Conservation (phyloP, 257 asterid species). For the Galeopsis tetrahit region DNA sequence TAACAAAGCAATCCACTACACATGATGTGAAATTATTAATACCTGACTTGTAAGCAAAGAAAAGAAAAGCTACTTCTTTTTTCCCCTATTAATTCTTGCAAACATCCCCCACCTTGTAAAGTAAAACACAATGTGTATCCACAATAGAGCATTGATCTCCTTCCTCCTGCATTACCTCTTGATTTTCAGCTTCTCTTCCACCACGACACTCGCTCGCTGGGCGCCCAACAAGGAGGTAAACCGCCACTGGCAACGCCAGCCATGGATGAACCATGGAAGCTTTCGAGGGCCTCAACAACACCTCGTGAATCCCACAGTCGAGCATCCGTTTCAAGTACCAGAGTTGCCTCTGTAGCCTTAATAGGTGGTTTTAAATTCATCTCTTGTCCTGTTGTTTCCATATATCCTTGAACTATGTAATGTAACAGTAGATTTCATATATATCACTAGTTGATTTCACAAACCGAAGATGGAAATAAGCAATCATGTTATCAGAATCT, state of each 20-base stretch:
- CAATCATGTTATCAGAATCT: conserved; percentile 3
- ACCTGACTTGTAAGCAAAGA: conserved; percentile 17
- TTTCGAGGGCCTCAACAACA: background rate
- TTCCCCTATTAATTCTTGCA: background rate
- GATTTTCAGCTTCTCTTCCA: conserved; percentile 12
- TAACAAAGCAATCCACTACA: background rate
- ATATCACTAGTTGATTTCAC: background rate
- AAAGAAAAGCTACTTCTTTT: background rate
- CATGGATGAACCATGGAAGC: conserved; percentile 13
- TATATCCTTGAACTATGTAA: background rate
- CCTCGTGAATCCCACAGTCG: background rate
- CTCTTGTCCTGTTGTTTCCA: background rate
- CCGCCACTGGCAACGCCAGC: background rate
- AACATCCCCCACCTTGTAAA: background rate
- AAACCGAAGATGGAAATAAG: background rate
- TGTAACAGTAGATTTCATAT: background rate
- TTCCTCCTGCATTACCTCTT: background rate
- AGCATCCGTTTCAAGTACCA: conserved; percentile 1
- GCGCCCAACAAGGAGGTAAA: background rate
- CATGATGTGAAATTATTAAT: conserved; percentile 19
- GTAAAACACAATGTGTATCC: background rate
- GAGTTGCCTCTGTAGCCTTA: background rate
- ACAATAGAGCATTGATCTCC: background rate
- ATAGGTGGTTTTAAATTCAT: background rate
- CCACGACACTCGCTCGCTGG: background rate